Evolutionary conservation across 129 eudicot species (phyloP).

Genomic region (Helianthus annuus): DNA sequence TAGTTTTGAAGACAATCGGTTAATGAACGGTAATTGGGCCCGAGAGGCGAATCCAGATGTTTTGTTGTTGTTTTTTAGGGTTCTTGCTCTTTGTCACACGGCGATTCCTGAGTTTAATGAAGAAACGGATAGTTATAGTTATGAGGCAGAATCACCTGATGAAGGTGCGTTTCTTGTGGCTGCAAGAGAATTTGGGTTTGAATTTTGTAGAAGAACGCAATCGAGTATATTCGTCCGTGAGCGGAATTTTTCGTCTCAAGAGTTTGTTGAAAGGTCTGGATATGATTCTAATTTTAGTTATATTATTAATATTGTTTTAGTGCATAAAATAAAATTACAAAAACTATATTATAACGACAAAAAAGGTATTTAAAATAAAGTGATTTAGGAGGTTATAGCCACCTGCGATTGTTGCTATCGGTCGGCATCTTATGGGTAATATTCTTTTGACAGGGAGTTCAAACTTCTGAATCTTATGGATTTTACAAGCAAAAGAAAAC

Average conservation of each 20-base stretch:
- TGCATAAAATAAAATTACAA: neutral
- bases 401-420: neutral
- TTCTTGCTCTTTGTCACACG: slow-evolving; percentile 92
- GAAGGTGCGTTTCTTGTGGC: slow-evolving; percentile 98
- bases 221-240: slow-evolving; percentile 84
- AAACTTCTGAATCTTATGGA: slow-evolving; percentile 87
- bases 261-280: slow-evolving; percentile 69
- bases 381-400: neutral
- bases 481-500: slow-evolving; percentile 95
- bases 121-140: slow-evolving; percentile 62
- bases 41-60: slow-evolving; percentile 70
- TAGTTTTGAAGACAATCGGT: slow-evolving; percentile 77
- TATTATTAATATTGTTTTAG: slow-evolving; percentile 1
- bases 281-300: slow-evolving; percentile 6
- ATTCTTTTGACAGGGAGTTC: slow-evolving; percentile 56
- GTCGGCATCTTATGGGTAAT: slow-evolving; percentile 11
- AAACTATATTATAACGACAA: neutral
- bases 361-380: neutral
- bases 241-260: slow-evolving; percentile 55
- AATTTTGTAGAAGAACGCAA: slow-evolving; percentile 78
- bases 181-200: slow-evolving; percentile 96
- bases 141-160: slow-evolving; percentile 98
- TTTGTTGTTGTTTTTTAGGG: slow-evolving; percentile 67
- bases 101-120: slow-evolving; percentile 90
- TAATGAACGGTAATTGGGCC: slow-evolving; percentile 87